Base-by-base conservation (phyloP, 768 basidiomycete genomes). In the Boletellus ananas region DNA sequence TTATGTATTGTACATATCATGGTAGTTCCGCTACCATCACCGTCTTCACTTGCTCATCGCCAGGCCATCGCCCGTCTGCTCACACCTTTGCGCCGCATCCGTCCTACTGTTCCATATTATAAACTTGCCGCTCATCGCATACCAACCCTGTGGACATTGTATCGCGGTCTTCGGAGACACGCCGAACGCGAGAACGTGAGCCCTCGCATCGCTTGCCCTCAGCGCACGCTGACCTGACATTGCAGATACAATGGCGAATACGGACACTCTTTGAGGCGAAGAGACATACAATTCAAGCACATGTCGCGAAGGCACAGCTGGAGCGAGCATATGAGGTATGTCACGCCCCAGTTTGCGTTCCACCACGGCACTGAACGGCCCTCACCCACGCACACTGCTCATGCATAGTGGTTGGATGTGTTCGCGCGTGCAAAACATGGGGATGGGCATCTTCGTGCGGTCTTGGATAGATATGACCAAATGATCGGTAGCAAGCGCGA, bases 101-200 rank as follows among this genome's bases (percentile, higher is more conserved):
- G 81, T 11, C 80, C 86, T 9, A 73, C 75, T 18, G 74, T 79
- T 3, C 82, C 86, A 3, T 88, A 91, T 58, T 90, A 76, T 60
- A 63, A 78, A 43, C 81, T 91, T 23, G 72, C 75, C 0, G 84
- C 83, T 0, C 92, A 94, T 64, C 79, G 84, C 18, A 67, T 84
- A 23, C 90, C 92, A 3, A 91, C 89, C 0, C 65, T 87, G 58
- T 90, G 88, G 86, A 66, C 74, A 0, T 70, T 94, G 5, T 94
- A 93, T 64, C 77, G 90, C 18, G 80, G 81, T 4, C 73, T 94
- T 13, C 66, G 89, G 42, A 70, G 74, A 25, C 59, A 75, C 35
- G 75, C 86, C 6, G 78, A 80, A 1, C 74, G 74, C 13, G 74
- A 78, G 23, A 72, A 79, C 61, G 86, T 88, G 57, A 47, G 79